Evolutionary conservation across 768 basidiomycete genomes (phyloP), one percentile per base, ranked within the genome.

Genomic region (Dacryopinax spathularia): DNA sequence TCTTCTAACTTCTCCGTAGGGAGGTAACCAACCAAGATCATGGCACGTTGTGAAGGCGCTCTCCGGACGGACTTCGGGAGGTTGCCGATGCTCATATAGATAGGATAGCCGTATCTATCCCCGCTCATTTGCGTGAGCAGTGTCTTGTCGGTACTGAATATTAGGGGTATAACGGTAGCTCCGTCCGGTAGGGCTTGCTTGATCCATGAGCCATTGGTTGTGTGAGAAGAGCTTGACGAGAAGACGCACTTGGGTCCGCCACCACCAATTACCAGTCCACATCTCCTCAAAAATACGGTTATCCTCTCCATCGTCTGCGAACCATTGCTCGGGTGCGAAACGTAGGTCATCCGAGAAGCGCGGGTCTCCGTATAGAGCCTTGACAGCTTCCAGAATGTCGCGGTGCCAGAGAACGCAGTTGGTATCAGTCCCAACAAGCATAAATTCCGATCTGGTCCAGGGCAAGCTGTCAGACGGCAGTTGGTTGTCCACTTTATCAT

Each of bases 41-140:
- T 70, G 0, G 75, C 77, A 18, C 71, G 72, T 7, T 62, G 27
- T 0, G 73, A 75, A 0, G 77, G 77, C 62, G 79, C 70, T 0
- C 73, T 67, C 0, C 75, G 68, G 15, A 78, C 72, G 1, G 73
- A 67, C 62, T 80, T 80, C 0, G 74, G 71, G 4, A 81, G 70
- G 62, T 78, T 78, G 0, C 77, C 78, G 29, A 79, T 69, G 1
- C 77, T 76, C 0, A 79, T 64, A 66, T 81, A 81, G 0, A 81
- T 74, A 0, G 80, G 80, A 68, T 76, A 81, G 18, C 48, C 48
- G 31, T 27, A 56, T 6, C 29, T 22, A 56, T 56, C 48, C 7
- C 48, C 48, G 31, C 25, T 56, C 3, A 5, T 9, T 29, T 56
- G 48, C 7, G 48, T 56, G 25, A 56, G 18, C 10, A 56, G 48